Evolutionary conservation across 768 basidiomycete species (phyloP), one percentile per base, ranked within the genome.

Genomic region (Mycena galericulata): DNA sequence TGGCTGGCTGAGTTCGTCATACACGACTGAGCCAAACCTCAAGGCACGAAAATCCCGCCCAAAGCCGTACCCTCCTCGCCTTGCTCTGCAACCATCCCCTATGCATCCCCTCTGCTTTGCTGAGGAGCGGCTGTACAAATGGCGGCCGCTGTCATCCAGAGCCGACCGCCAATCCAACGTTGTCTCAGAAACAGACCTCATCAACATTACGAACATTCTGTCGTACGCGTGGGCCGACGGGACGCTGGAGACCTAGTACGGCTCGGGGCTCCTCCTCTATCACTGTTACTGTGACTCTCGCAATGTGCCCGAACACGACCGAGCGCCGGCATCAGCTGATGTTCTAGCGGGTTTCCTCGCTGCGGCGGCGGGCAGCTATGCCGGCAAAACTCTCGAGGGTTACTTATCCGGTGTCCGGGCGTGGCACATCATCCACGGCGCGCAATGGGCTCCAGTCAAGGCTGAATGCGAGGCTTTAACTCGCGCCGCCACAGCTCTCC

Each of bases 261-360:
- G 77, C 9, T 45, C 77, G 0, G 79, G 78, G 2, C 71, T 80
- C 0, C 68, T 75, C 1, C 38, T 68, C 6, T 80, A 57, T 60
- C 78, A 78, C 50, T 46, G 62, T 10, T 76, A 73, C 60, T 78
- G 77, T 49, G 77, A 79, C 55, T 4, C 4, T 0, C 18, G 46
- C 0, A 15, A 15, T 4, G 34, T 57, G 1, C 26, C 51, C 4
- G 59, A 67, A 6, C 0, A 0, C 2, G 10, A 27, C 1, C 32
- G 66, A 0, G 59, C 66, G 0, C 66, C 66, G 0, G 60, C 66
- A 2, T 29, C 34, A 0, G 0, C 51, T 0, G 53, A 47, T 18
- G 27, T 67, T 3, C 4, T 67, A 4, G 43, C 66, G 0, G n/a
- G 43, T 0, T 67, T 62, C 15, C 18, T 55, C 0, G 34, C 66